Evolutionary conservation across 2,329 filamentous ascomycete genomes (phyloP), one percentile per base, ranked within the genome.

Genomic region (Didymella sp.): DNA sequence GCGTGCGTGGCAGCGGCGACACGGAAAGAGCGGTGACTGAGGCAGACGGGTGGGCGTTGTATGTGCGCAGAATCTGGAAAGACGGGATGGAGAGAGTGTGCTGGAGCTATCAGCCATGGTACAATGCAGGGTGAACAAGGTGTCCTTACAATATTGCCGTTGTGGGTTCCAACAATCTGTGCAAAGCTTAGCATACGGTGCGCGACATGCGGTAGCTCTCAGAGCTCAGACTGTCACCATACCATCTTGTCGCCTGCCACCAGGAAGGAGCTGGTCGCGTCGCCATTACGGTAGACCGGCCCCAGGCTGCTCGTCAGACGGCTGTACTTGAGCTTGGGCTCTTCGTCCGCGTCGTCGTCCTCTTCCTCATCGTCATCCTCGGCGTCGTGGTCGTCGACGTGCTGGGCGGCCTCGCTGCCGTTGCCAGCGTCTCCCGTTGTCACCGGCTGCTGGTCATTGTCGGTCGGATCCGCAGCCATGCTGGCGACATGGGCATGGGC

Each of bases 191-290:
- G 58, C 58, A 64, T 67, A 77, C 66, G 80, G 63, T 91, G 92
- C 68, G 92, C 81, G 64, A 96, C 87, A 86, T 90, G 75, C 37
- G 64, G 51, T 27, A 62, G 45, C 58, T 61, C 49, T 31, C 12
- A 9, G 40, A 37, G 45, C 44, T 37, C 6, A 25, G 58, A 53
- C 59, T 63, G 59, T 59, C 56, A 49, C 54, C 81, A 69, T 82
- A 94, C 91, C 94, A 98, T 96, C 81, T 98, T 98, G 81, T 99
- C 94, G 49, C 94, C 94, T 37, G 90, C 90, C 46, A 96, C 91
- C 46, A 96, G 79, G 74, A 96, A 96, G 8, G 91, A 82, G 76
- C 93, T 97, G 24, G 94, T 97, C 66, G 92, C 91, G 83, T 99
- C 95, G 67, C 92, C 93, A 79, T 96, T 96, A 56, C 92, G 88